Evolutionary conservation across 2,329 filamentous ascomycete genomes (phyloP).

Genomic region (Fusarium graminum): DNA sequence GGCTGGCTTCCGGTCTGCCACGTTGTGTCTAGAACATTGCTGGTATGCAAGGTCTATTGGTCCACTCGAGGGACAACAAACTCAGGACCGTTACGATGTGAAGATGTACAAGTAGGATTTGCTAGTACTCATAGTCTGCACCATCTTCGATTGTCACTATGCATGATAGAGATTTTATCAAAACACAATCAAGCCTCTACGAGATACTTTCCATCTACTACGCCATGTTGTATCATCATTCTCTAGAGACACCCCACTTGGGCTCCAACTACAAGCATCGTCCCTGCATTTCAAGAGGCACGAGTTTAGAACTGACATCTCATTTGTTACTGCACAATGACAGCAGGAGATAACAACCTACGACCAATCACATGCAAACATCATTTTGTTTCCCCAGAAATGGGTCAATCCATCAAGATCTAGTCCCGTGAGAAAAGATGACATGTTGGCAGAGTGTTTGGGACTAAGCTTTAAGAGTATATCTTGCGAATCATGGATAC

Average conservation of each 20-base stretch:
- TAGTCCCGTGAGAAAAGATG: neutral
- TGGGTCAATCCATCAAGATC: neutral
- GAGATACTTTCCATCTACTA: neutral
- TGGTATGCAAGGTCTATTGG: neutral
- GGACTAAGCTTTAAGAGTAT: slow-evolving; percentile 8
- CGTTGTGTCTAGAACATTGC: slow-evolving; percentile 5
- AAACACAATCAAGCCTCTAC: neutral
- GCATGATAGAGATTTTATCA: neutral
- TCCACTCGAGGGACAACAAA: slow-evolving; percentile 7
- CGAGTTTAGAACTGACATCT: neutral
- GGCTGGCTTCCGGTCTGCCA: slow-evolving; percentile 14
- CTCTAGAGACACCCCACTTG: neutral
- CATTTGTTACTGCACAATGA: neutral
- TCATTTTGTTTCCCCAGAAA: slow-evolving; percentile 1
- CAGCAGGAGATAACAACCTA: slow-evolving; percentile 1
- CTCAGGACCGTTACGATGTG: neutral
- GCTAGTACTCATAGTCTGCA: no score
- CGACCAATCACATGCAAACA: slow-evolving; percentile 1
- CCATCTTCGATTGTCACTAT: neutral
- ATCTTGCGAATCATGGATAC: slow-evolving; percentile 5
- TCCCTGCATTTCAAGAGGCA: slow-evolving; percentile 2
- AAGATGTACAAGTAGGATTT: no score
- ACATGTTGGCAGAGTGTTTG: neutral
- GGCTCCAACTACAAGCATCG: neutral
- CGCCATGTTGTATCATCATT: neutral